These are phyloP conservation scores for Auricularia sp. DNA, from an alignment of 768 basidiomycete genomes.

Conservation along the genomic window DNA sequence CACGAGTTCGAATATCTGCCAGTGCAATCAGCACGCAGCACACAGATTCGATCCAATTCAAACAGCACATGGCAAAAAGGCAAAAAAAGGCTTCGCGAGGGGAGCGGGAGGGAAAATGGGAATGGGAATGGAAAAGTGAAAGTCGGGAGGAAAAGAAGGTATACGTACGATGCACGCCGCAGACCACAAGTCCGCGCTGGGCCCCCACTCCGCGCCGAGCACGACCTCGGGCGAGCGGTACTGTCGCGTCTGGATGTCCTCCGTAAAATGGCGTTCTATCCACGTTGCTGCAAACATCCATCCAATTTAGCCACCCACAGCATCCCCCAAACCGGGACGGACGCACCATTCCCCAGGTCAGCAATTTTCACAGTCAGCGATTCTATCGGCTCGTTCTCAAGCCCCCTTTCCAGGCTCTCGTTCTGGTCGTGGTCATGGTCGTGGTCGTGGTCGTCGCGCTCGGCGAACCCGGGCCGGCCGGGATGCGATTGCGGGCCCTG, in stretches of 20 bases:
- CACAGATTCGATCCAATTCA: not conserved
- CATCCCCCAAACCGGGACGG: no score
- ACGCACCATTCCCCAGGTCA: constrained; percentile 87
- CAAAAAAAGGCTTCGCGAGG: no score
- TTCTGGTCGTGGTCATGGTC: constrained; percentile 1
- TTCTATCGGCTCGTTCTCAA: constrained; percentile 31
- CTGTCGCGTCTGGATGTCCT: constrained; percentile 96
- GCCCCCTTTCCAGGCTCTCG: constrained; percentile 14
- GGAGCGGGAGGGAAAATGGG: no score
- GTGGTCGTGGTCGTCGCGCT: not conserved
- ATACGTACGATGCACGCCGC: constrained; percentile 80
- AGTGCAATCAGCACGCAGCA: not conserved
- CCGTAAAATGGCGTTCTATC: constrained; percentile 95
- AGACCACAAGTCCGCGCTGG: constrained; percentile 95
- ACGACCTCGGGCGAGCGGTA: constrained; percentile 98
- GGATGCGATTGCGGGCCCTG: constrained; percentile 10
- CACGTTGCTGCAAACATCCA: constrained; percentile 49
- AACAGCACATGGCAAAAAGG: not conserved
- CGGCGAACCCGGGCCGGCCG: constrained; percentile 1
- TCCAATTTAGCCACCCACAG: no score
- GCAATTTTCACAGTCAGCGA: constrained; percentile 98
- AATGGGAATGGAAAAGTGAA: no score
- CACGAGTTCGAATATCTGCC: constrained; percentile 85
- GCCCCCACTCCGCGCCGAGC: constrained; percentile 89
- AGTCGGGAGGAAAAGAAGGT: not conserved